Evolutionary conservation across 257 asterid genomes (phyloP), one percentile per base, ranked within the genome.

Genomic region (Oldenlandia corymbosa): DNA sequence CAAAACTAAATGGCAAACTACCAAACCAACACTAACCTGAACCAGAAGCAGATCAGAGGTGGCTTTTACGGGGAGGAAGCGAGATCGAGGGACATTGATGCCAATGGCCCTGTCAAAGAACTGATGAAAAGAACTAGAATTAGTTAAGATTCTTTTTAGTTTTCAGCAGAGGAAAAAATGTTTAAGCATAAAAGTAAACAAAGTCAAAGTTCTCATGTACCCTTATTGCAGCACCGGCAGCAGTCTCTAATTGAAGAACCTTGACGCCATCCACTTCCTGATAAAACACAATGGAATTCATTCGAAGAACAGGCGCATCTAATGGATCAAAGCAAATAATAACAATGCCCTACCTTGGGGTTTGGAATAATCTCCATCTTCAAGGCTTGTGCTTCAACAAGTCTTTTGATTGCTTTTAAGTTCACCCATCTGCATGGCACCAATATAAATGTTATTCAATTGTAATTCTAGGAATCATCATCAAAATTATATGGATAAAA

Each of bases 171-270:
- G n/a, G 26, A 47, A 28, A 62, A 13, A 24, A n/a, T n/a, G n/a
- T n/a, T n/a, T n/a, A n/a, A n/a, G n/a, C n/a, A n/a, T n/a, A n/a
- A n/a, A n/a, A n/a, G n/a, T n/a, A n/a, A n/a, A n/a, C n/a, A n/a
- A n/a, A n/a, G n/a, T n/a, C n/a, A n/a, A n/a, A n/a, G 12, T 31
- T 21, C 41, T 68, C 42, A 50, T 53, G 37, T 84, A 93, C 99
- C 97, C 71, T 88, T 70, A 93, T 93, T 27, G 97, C 99, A 62
- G 99, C 97, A 59, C 99, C 99, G 50, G 97, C 99, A 67, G 98
- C 98, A 60, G 97, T 88, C 84, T 91, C 97, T 62, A 91, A 94
- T 77, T 91, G 98, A 82, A 91, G 97, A 76, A 93, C 94, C 74
- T 90, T 87, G 60, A 90, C 48, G 49, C 99, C 99, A 56, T 87